Evolutionary conservation across 2,329 filamentous ascomycete species (phyloP), one percentile per base, ranked within the genome.

Genomic region (Blastomyces gilchristii): DNA sequence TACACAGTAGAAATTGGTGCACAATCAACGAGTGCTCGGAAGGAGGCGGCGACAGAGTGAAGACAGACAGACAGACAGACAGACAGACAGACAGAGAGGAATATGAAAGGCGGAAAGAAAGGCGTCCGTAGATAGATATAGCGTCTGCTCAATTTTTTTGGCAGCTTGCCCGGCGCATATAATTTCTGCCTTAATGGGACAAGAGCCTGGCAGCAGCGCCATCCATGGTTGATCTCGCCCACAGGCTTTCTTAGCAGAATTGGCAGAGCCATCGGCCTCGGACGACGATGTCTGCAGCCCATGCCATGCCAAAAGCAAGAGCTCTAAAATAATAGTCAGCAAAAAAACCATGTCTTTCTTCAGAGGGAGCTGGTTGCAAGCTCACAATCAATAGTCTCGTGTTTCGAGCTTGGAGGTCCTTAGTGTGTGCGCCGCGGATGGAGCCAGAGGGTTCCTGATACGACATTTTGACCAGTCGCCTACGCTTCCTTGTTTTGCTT

Each of bases 141-240:
- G 31, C 18, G 18, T 39, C 34, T 16, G n/a, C 7, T 11, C 16
- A 43, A 41, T 43, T 5, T n/a, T 4, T 8, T 22, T 22, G 37
- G 54, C 54, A 41, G 34, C n/a, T 8, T 22, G n/a, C 3, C 28
- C 22, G 18, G 37, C 37, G 18, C 39, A 31, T 45, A 47, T 41
- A 59, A 41, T 59, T 47, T 59, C 16, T 57, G 18, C 11, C 18
- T 41, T 25, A 43, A 58, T 58, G 28, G 25, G 8, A 28, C 45
- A 59, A 49, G 39, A 31, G 1, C 31, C 28, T 22, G 57, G 14
- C 39, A n/a, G 57, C 57, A 14, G 41, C 57, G 25, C 41, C 57
- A 45, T 59, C 57, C 57, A 59, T 47, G 57, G 57, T 47, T 59
- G 57, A 59, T 59, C 57, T 45, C 28, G 37, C 57, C 57, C 57